phyloP scores from a whole-genome alignment of 257 asterid genomes.

The Henckelia pumila region DNA sequence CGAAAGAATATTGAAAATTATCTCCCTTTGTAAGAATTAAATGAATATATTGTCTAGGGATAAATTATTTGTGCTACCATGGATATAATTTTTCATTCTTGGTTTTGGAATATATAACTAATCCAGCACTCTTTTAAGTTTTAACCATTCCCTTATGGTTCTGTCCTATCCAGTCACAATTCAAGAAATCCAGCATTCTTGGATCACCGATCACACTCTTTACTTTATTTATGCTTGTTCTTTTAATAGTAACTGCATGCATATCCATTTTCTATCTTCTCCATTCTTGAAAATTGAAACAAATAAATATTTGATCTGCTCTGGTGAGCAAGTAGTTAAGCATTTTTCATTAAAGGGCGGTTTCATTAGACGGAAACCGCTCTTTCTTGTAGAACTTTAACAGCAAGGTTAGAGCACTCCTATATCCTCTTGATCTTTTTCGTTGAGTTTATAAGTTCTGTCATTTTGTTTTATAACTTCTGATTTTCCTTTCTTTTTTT shows the following conservation, averaged over 20 bases:
- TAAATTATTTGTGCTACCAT: too few relatives aligned
- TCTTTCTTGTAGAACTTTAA: constrained; percentile 24
- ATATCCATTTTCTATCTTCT: constrained; percentile 16
- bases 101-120: too few relatives aligned
- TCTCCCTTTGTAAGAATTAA: too few relatives aligned
- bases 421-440: neutral
- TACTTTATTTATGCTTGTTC: neutral
- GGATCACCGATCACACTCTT: constrained; percentile 43
- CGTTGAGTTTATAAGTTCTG: neutral
- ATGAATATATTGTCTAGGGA: too few relatives aligned
- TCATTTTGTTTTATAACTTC: neutral
- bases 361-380: constrained; percentile 55
- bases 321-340: constrained; percentile 2
- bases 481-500: constrained; percentile 1
- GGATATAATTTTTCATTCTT: too few relatives aligned
- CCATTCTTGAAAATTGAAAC: constrained; percentile 4
- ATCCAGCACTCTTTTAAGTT: too few relatives aligned
- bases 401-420: neutral
- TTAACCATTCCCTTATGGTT: too few relatives aligned
- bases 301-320: neutral
- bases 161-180: constrained; percentile 16
- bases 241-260: constrained; percentile 4
- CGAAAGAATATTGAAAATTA: too few relatives aligned
- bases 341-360: constrained; percentile 38
- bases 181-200: constrained; percentile 33